phyloP scores from a whole-genome alignment of 345 rosid species.

The Populus ilicifolia region DNA sequence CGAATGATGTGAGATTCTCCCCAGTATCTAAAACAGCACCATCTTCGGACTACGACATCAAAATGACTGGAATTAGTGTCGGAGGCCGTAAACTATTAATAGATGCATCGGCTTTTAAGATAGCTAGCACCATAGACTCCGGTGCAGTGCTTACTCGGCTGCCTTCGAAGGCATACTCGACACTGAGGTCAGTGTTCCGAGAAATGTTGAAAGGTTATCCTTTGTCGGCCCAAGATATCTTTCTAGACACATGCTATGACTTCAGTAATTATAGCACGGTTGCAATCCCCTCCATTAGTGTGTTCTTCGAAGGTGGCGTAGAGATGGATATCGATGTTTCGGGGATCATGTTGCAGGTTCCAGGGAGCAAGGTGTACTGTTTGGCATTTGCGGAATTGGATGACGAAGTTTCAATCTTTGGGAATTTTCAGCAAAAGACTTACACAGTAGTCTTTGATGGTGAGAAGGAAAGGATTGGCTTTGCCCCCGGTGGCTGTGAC shows the following conservation, averaged over 20 bases:
- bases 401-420: background rate
- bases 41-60: no score
- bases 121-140: background rate
- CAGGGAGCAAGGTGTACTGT: background rate
- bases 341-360: background rate
- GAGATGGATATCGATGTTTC: background rate
- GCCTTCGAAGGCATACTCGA: background rate
- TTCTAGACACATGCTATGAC: background rate
- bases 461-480: background rate
- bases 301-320: background rate
- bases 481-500: conserved; percentile 3
- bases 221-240: background rate
- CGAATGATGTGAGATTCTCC: no score
- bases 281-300: background rate
- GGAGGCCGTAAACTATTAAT: no score
- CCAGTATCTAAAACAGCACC: no score
- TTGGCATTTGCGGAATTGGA: conserved; percentile 9
- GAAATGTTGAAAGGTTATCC: background rate
- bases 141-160: background rate
- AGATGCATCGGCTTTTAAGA: no score
- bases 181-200: background rate
- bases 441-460: conserved; percentile 1
- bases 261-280: background rate
- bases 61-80: no score
- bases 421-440: conserved; percentile 10